Evolutionary conservation across 305 asterid genomes (phyloP).

Genomic region (Lippia alba): DNA sequence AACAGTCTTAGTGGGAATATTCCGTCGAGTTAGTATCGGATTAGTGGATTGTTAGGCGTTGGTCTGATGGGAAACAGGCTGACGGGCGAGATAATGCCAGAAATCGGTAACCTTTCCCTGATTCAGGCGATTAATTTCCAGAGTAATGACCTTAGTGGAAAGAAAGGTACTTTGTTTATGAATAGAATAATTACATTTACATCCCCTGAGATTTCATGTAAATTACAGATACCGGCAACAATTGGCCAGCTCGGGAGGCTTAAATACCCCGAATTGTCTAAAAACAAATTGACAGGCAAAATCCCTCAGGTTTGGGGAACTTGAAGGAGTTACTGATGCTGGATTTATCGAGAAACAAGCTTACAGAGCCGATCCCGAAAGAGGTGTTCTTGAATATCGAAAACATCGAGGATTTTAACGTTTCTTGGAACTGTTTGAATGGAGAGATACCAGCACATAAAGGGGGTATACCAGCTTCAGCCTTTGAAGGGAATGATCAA

Average conservation of each 20-base stretch:
- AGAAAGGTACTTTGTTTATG: no score
- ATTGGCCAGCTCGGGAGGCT: constrained; percentile 59
- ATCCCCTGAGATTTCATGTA: no score
- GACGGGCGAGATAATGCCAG: constrained; percentile 53
- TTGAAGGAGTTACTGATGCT: constrained; percentile 45
- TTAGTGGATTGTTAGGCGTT: constrained; percentile 44
- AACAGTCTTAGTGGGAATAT: constrained; percentile 54
- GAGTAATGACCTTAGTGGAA: constrained; percentile 59
- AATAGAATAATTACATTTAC: no score
- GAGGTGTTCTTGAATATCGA: constrained; percentile 53
- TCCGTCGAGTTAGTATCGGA: constrained; percentile 40
- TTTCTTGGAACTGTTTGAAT: constrained; percentile 52
- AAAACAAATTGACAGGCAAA: constrained; percentile 54
- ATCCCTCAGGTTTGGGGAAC: constrained; percentile 61
- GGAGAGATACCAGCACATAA: constrained; percentile 67
- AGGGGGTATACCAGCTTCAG: constrained; percentile 45
- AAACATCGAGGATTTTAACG: constrained; percentile 49
- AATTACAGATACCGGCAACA: constrained; percentile 55
- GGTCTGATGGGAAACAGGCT: constrained; percentile 54
- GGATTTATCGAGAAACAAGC: constrained; percentile 58
- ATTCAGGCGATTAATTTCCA: constrained; percentile 49
- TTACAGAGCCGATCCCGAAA: constrained; percentile 53
- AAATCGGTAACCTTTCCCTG: constrained; percentile 48
- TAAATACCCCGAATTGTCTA: constrained; percentile 47
- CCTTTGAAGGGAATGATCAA: constrained; percentile 56